phyloP scores from a whole-genome alignment of 306 rosid species.

The Lablab purpureus region DNA sequence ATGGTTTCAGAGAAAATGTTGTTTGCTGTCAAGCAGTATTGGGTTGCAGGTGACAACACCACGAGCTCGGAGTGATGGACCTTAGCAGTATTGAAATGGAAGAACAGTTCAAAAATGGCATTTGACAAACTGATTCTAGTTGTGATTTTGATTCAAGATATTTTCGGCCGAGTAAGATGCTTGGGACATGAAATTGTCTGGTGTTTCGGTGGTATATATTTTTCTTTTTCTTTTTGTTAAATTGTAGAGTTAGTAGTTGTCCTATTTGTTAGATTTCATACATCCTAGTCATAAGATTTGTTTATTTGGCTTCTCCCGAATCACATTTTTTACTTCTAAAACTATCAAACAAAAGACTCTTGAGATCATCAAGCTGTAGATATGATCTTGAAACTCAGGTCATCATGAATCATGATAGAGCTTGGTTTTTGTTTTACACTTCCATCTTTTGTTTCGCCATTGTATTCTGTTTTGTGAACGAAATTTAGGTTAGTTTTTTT shows the following conservation, averaged over 20 bases:
- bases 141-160: conserved; percentile 20
- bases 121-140: conserved; percentile 19
- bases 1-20: conserved; percentile 68
- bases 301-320: conserved; percentile 4
- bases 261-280: conserved; percentile 36
- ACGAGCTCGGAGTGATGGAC: conserved; percentile 50
- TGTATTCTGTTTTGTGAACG: neutral
- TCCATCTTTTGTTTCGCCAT: neutral
- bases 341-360: neutral
- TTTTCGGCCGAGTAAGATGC: conserved; percentile 34
- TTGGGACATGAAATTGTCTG: conserved; percentile 21
- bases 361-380: conserved; percentile 21
- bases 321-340: neutral
- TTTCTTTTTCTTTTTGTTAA: conserved; percentile 33
- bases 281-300: conserved; percentile 28
- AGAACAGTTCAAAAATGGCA: conserved; percentile 22
- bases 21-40: conserved; percentile 80
- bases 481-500: no score
- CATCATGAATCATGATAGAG: neutral
- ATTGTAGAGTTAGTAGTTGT: conserved; percentile 44
- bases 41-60: conserved; percentile 73
- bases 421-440: conserved; percentile 28
- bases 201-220: conserved; percentile 23
- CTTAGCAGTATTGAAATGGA: conserved; percentile 15
- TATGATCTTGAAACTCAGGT: conserved; percentile 26